Evolutionary conservation across 2,329 filamentous ascomycete species (phyloP).

Genomic region (Exserohilum rostratum): DNA sequence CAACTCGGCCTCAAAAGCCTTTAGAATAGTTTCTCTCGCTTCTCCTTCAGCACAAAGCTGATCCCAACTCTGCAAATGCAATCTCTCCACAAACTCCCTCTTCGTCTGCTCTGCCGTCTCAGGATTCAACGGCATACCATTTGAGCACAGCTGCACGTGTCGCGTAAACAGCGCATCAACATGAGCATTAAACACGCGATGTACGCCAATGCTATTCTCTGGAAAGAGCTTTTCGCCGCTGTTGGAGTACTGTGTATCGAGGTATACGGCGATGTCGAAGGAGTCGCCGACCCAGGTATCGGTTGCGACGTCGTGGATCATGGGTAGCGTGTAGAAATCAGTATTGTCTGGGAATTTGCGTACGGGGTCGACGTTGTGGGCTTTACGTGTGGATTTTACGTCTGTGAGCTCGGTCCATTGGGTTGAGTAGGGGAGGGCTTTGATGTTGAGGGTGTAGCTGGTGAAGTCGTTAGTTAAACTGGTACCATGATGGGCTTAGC

Average conservation of each 20-base stretch:
- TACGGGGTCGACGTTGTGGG: conserved; percentile 54
- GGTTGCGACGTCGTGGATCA: conserved; percentile 58
- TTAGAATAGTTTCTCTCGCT: conserved; percentile 46
- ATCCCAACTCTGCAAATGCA: conserved; percentile 52
- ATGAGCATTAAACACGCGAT: conserved; percentile 57
- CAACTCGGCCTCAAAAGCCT: conserved; percentile 51
- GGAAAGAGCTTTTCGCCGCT: conserved; percentile 58
- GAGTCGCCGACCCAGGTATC: conserved; percentile 61
- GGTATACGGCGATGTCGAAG: conserved; percentile 67
- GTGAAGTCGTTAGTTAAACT: background rate
- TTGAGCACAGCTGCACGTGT: conserved; percentile 50
- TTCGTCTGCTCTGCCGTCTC: conserved; percentile 52
- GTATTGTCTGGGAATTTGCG: conserved; percentile 62
- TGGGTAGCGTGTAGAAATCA: conserved; percentile 66
- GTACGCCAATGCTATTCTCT: conserved; percentile 37
- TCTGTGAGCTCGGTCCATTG: conserved; percentile 62
- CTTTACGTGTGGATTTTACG: conserved; percentile 55
- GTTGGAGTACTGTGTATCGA: conserved; percentile 59
- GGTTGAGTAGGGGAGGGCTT: conserved; percentile 54
- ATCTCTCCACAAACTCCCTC: conserved; percentile 57
- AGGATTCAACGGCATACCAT: conserved; percentile 59
- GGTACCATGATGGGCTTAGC: no score
- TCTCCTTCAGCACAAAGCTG: conserved; percentile 48
- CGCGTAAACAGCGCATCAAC: conserved; percentile 61
- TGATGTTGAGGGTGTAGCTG: conserved; percentile 56